These are phyloP conservation scores for Schizopora paradoxa DNA, from an alignment of 1,284 basidiomycete species.

Conservation along the genomic window DNA sequence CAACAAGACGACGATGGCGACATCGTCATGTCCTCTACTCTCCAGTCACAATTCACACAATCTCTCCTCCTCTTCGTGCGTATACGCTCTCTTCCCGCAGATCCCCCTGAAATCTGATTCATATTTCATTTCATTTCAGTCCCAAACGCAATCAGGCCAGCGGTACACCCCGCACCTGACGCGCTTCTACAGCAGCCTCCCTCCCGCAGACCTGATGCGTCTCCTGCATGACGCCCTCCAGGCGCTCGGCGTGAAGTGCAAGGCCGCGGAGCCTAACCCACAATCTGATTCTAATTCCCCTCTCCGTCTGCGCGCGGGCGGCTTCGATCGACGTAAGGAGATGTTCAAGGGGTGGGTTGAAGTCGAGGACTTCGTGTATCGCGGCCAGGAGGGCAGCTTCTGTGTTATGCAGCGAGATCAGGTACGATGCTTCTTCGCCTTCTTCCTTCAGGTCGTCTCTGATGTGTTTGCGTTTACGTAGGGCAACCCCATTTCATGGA, in stretches of 20 bases:
- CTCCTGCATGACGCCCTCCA: conserved; percentile 49
- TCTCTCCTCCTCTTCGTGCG: conserved; percentile 55
- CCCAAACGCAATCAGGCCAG: conserved; percentile 66
- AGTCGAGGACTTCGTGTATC: conserved; percentile 50
- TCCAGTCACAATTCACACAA: conserved; percentile 56
- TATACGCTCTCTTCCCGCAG: conserved; percentile 16
- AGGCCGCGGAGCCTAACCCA: conserved; percentile 29
- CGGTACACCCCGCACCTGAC: conserved; percentile 70
- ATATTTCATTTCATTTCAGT: conserved; percentile 34
- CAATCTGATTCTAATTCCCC: conserved; percentile 18
- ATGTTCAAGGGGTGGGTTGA: conserved; percentile 67
- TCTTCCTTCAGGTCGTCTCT: neutral
- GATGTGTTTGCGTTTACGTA: conserved; percentile 24
- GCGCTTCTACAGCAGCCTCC: conserved; percentile 62
- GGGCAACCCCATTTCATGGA: conserved; percentile 74
- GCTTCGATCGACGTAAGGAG: conserved; percentile 54
- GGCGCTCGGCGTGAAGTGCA: conserved; percentile 45
- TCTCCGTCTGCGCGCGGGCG: conserved; percentile 54
- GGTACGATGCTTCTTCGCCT: conserved; percentile 33
- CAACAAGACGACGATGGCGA: conserved; percentile 48
- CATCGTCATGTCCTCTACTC: conserved; percentile 35
- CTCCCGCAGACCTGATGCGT: conserved; percentile 44
- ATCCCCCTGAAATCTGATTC: conserved; percentile 4
- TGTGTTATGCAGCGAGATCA: conserved; percentile 61
- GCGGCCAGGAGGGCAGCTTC: conserved; percentile 48